These are phyloP conservation scores for Fusarium sp. DNA, from an alignment of 2,329 filamentous ascomycete species.

Conservation along the genomic window DNA sequence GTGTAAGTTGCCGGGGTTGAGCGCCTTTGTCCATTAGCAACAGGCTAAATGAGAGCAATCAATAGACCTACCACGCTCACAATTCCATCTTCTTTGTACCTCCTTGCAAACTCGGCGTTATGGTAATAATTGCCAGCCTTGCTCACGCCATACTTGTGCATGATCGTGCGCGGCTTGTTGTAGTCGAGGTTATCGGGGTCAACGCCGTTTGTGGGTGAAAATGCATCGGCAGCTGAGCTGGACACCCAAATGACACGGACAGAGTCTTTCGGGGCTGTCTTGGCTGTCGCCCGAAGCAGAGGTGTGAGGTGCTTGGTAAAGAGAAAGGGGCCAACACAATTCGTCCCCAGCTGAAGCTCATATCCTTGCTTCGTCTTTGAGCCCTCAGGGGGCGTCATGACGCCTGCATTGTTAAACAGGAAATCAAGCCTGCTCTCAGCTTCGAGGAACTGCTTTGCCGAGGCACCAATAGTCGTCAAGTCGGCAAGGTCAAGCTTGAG, in stretches of 20 bases:
- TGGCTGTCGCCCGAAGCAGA: slow-evolving; percentile 50
- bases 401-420: slow-evolving; percentile 60
- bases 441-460: slow-evolving; percentile 48
- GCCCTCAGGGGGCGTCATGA: slow-evolving; percentile 56
- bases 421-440: slow-evolving; percentile 52
- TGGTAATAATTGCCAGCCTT: slow-evolving; percentile 49
- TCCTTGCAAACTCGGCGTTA: slow-evolving; percentile 45
- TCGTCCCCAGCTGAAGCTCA: slow-evolving; percentile 57
- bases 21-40: slow-evolving; percentile 23
- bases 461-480: slow-evolving; percentile 49
- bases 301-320: slow-evolving; percentile 55
- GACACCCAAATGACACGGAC: slow-evolving; percentile 49
- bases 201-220: slow-evolving; percentile 39
- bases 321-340: slow-evolving; percentile 56
- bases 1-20: slow-evolving; percentile 41
- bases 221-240: slow-evolving; percentile 45
- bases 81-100: slow-evolving; percentile 45
- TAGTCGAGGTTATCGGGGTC: slow-evolving; percentile 47
- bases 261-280: slow-evolving; percentile 46
- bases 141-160: slow-evolving; percentile 47
- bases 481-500: slow-evolving; percentile 60
- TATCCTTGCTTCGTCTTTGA: slow-evolving; percentile 56
- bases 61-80: slow-evolving; percentile 36
- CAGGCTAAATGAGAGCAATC: rapidly evolving
- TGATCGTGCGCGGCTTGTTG: slow-evolving; percentile 33